A percentile compares a stretch with the other conserved stretches of the same genome.
phyloP scores from a whole-genome alignment of 441 rosid genomes.

The Hura crepitans region DNA sequence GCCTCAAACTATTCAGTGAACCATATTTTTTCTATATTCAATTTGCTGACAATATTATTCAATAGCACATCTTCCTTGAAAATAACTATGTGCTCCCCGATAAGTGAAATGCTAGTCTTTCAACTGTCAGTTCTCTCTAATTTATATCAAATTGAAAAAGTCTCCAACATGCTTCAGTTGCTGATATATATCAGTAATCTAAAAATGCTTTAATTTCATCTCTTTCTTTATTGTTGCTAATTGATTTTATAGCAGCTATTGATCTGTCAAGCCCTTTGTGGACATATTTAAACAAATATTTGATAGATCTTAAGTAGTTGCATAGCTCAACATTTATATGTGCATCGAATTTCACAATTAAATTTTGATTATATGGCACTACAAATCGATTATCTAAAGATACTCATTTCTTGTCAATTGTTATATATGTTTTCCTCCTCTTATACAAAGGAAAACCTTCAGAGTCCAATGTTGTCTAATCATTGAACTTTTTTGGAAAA shows the following conservation, averaged over 20 bases:
- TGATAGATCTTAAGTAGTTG: background rate
- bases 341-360: background rate
- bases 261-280: background rate
- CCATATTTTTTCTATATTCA: no score
- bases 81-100: no score
- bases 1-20: no score
- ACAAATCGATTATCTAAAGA: background rate
- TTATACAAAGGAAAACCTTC: background rate
- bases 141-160: no score
- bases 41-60: no score
- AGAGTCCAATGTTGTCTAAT: background rate
- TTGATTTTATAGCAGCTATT: background rate
- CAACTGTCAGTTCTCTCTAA: no score
- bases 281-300: background rate
- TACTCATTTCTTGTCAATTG: background rate
- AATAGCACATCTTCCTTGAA: no score
- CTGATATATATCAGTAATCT: background rate
- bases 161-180: background rate
- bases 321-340: background rate
- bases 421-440: background rate
- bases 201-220: background rate
- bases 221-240: background rate
- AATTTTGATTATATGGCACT: background rate
- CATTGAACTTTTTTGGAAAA: background rate
- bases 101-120: no score